A percentile compares a stretch with the other conserved stretches of the same genome.
Evolutionary conservation across 2,329 filamentous ascomycete species (phyloP).

Genomic region (Cytospora leucostoma): DNA sequence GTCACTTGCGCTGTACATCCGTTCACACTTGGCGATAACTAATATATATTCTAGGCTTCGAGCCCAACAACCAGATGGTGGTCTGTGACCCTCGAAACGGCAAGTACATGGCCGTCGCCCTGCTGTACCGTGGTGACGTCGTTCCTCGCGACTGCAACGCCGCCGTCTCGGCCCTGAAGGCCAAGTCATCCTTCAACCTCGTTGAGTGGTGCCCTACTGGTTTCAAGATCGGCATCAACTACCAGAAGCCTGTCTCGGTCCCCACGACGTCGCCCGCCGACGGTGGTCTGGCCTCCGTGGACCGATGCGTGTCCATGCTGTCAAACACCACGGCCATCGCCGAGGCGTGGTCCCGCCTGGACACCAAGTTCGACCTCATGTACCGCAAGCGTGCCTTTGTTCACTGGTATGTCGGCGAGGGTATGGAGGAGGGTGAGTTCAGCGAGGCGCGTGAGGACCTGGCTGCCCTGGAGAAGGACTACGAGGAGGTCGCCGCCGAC

Average conservation of each 20-base stretch:
- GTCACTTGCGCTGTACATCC: constrained; percentile 33
- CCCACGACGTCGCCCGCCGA: constrained; percentile 53
- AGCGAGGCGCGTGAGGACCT: constrained; percentile 84
- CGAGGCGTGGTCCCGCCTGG: constrained; percentile 71
- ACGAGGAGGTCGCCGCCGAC: constrained; percentile 80
- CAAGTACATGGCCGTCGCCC: constrained; percentile 75
- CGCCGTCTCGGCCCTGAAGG: constrained; percentile 67
- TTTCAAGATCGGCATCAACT: constrained; percentile 77
- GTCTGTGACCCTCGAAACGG: constrained; percentile 73
- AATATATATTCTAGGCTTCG: constrained; percentile 58
- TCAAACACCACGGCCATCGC: constrained; percentile 76
- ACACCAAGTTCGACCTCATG: constrained; percentile 78
- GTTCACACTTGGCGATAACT: constrained; percentile 2
- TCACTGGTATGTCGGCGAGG: constrained; percentile 82
- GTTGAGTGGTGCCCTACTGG: constrained; percentile 76
- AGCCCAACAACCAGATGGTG: constrained; percentile 79
- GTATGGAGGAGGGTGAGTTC: constrained; percentile 92
- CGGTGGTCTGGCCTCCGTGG: constrained; percentile 62
- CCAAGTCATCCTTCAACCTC: constrained; percentile 71
- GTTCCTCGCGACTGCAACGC: constrained; percentile 70
- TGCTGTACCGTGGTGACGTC: constrained; percentile 71
- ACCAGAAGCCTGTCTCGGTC: constrained; percentile 66
- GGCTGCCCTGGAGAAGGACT: constrained; percentile 82
- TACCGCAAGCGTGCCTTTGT: constrained; percentile 77
- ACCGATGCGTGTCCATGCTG: constrained; percentile 69